Evolutionary conservation across 106 monocot genomes (phyloP).

Genomic region (Xerophyta viscosa): DNA sequence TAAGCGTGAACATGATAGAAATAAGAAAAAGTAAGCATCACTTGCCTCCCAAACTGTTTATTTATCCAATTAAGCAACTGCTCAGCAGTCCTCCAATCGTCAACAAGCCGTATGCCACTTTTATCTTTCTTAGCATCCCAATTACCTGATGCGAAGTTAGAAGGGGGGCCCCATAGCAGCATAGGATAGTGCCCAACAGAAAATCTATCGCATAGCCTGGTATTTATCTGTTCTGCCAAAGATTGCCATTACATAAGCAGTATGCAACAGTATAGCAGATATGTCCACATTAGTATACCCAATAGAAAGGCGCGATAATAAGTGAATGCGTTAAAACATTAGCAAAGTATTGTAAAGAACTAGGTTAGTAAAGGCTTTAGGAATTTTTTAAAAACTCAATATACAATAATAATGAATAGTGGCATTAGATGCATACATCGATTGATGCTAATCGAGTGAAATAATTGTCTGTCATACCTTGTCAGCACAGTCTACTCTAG

Average conservation of each 20-base stretch:
- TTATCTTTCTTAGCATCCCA: constrained; percentile 70
- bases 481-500: constrained; percentile 83
- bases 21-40: neutral
- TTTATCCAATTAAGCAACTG: constrained; percentile 88
- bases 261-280: neutral
- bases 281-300: no score
- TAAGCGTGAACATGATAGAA: no score
- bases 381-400: neutral
- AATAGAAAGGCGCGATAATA: no score
- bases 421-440: neutral
- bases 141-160: constrained; percentile 40
- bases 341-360: no score
- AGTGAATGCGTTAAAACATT: no score
- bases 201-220: constrained; percentile 70
- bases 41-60: constrained; percentile 69
- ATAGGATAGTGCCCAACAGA: constrained; percentile 76
- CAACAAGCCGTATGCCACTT: constrained; percentile 57
- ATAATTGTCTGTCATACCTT: constrained; percentile 42
- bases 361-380: no score
- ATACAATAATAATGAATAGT: neutral
- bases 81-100: constrained; percentile 76
- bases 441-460: neutral
- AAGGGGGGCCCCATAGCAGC: constrained; percentile 74
- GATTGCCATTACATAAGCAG: constrained; percentile 13
- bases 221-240: constrained; percentile 91